Evolutionary conservation across 345 rosid genomes (phyloP), one percentile per base, ranked within the genome.

Genomic region (Melaleuca quinquenervia): DNA sequence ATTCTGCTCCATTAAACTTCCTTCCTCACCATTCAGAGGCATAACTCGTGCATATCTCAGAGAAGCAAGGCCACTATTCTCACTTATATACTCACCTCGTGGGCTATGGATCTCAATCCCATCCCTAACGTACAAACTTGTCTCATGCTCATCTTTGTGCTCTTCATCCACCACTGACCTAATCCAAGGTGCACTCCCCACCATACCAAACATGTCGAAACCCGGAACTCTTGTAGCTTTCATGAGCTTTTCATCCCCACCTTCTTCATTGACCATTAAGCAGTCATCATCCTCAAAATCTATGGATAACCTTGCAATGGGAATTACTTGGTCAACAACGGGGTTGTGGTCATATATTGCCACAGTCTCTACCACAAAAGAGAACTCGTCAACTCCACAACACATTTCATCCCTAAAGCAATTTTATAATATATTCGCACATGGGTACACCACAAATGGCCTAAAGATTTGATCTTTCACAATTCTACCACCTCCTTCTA

Each of bases 281-380:
- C 87, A 55, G 29, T 90, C 92, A 50, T 91, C 93, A 86, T 93
- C 98, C 86, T 92, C 95, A 29, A 50, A 86, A 56, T 96, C 94
- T 82, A 92, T 58, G 24, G 97, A 94, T 92, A 94, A 88, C 82
- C 88, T 88, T 1, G 97, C 97, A 85, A 94, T 82, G 11, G 96
- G 98, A 89, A 89, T 88, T 55, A 27, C 84, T 41, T 60, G 26
- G 41, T 29, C 32, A 52, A 44, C 50, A 78, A 29, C 24, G n/a
- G 62, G 51, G 5, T 56, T 84, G 21, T 12, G n/a, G 58, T n/a
- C 51, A 48, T 84, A 12, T 52, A 18, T 49, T 84, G 44, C 85
- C 21, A 41, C 32, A 49, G 36, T 45, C 58, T 56, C 74, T 45
- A 55, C 12, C 48, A 36, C 83, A 78, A 50, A 52, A 27, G 44